Evolutionary conservation across 2,329 filamentous ascomycete genomes (phyloP), one percentile per base, ranked within the genome.

Genomic region (Cladophialophora chaetospira): DNA sequence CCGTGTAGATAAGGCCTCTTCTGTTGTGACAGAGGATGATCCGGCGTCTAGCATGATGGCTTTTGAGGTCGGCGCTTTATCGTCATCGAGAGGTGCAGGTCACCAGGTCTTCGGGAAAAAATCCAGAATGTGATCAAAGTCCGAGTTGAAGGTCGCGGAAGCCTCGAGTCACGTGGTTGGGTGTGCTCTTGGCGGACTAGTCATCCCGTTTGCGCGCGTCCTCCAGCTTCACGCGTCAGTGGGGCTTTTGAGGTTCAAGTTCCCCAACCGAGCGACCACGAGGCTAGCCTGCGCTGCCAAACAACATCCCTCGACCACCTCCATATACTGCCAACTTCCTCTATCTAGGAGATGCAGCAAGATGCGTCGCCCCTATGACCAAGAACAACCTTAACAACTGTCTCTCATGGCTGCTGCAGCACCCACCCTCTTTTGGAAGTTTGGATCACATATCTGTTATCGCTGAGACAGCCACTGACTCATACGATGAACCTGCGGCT

Each of bases 341-440:
- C 15, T 43, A 43, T 23, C 25, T 29, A 10, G 17, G 46, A 17
- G 43, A 44, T 50, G 45, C 33, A 49, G 35, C 54, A 57, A 52
- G 10, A 62, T 62, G 60, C 25, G 47, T 51, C 57, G 53, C 40
- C 72, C 71, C 69, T 72, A 79, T 79, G 77, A 78, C 77, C 69
- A 77, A 71, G 65, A 72, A 76, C 68, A 79, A 79, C 63, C 62
- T 79, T 51, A 66, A 67, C 50, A 64, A 68, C 63, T 75, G 77
- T 68, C 70, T 79, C 56, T 68, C 72, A 69, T 79, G 77, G 77
- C 73, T 79, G 56, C 62, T 79, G 62, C 70, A 62, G 47, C 55
- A 62, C 69, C 56, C 72, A 70, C 69, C 71, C 70, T 65, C 70
- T 46, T 60, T 64, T 60, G 58, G 55, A 36, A 53, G 48, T 36